Conservation (phyloP, 139 green algal genomes). For the Picochlorum sp. region DNA sequence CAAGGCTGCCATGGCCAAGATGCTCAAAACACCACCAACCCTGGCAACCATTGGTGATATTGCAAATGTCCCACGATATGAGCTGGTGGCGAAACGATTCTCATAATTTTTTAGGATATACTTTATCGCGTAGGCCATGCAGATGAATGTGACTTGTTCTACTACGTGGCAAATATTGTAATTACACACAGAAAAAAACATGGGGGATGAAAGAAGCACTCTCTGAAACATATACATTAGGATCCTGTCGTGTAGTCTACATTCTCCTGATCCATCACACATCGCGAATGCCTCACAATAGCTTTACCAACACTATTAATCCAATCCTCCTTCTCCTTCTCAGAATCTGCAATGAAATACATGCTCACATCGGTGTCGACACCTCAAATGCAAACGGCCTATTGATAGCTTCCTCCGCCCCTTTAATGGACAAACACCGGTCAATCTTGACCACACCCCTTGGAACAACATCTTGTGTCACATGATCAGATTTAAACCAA, state of each 20-base stretch:
- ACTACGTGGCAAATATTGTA: neutral
- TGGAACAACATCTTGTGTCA: conserved; percentile 65
- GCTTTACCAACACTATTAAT: conserved; percentile 93
- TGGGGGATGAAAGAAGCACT: neutral
- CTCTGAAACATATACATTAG: neutral
- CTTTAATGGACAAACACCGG: conserved; percentile 94
- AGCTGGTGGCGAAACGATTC: conserved; percentile 32
- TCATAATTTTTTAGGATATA: conserved; percentile 9
- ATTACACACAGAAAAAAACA: neutral
- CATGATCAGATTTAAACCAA: conserved; percentile 91
- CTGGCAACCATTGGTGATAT: conserved; percentile 44
- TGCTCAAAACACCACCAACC: conserved; percentile 42
- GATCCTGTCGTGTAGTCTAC: conserved; percentile 13
- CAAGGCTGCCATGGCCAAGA: conserved; percentile 19
- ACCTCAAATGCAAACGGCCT: conserved; percentile 95
- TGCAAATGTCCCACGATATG: conserved; percentile 33
- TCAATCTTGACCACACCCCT: conserved; percentile 88
- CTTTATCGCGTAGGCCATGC: neutral
- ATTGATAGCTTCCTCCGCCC: conserved; percentile 93
- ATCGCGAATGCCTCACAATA: conserved; percentile 86
- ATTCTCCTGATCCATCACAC: conserved; percentile 33
- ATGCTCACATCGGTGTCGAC: conserved; percentile 68
- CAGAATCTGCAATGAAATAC: conserved; percentile 71
- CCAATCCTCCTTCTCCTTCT: conserved; percentile 96
- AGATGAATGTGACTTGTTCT: neutral